Base-by-base conservation (phyloP, 2,329 filamentous ascomycete species). In the Colletotrichum sp. region DNA sequence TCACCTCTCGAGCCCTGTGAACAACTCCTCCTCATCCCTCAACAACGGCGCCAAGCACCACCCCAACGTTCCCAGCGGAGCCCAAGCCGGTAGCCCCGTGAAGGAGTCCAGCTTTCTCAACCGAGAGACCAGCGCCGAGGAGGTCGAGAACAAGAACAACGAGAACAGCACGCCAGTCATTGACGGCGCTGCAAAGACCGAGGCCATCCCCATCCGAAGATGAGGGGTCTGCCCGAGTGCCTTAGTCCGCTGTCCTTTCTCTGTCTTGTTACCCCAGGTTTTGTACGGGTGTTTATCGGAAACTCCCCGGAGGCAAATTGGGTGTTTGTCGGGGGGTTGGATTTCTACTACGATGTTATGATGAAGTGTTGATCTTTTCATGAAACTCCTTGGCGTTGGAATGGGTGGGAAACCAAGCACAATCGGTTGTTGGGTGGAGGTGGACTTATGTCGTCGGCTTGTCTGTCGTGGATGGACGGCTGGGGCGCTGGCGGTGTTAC, bases 81-180 rank as follows among this genome's bases (percentile, higher is more conserved):
- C 88, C 77, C 90, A 92, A 79, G 90, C 92, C 77, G 93, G 94
- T 78, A 97, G 94, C 83, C 96, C 96, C 3, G 92, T 97, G 80
- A 98, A 98, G 88, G 96, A 98, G 88, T 93, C 92, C 85, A 98
- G 94, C 87, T 95, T 95, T 83, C 88, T 98, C 82, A 93, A 98
- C 83, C 91, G 94, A 78, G 94, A 96, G 86, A 95, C 94, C 8
- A 98, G 93, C 82, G 92, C 86, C 69, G 92, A 94, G 73, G 88
- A 92, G 59, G 72, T 73, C 21, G 80, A 77, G 28, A 67, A 71
- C 15, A 77, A 79, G 59, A 70, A 71, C 15, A 74, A 75, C 63
- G 69, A 74, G 26, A 75, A 68, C 26, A 68, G 52, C 52, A 55
- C 43, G 18, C 63, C 64, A 16, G 64, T 57, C 10, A 21, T 52